Conservation (phyloP, 352 stramenopile species). For the Saprolegnia diclina region DNA sequence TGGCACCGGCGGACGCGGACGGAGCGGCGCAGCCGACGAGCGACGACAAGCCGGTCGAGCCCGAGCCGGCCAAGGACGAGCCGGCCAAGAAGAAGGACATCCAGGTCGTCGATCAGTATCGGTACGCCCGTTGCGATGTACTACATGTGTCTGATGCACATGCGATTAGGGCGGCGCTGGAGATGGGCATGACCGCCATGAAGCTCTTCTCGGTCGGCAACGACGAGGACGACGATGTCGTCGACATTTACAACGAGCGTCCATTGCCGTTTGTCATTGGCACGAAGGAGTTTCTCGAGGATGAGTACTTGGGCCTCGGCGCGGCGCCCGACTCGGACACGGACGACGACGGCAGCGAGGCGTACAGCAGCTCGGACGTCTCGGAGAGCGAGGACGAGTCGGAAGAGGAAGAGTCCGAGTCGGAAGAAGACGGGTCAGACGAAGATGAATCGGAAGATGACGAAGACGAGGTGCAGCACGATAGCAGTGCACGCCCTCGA, state of each 20-base stretch:
- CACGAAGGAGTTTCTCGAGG: conserved; percentile 77
- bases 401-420: conserved; percentile 27
- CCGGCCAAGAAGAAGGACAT: conserved; percentile 30
- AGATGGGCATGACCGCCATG: conserved; percentile 75
- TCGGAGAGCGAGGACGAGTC: conserved; percentile 30
- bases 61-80: conserved; percentile 30
- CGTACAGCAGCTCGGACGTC: conserved; percentile 65
- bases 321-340: conserved; percentile 51
- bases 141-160: background rate
- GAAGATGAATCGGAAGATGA: conserved; percentile 17
- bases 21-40: background rate
- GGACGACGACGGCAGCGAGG: conserved; percentile 59
- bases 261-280: conserved; percentile 84
- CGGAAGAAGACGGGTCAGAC: conserved; percentile 21
- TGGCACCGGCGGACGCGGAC: conserved; percentile 8
- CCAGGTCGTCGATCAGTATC: conserved; percentile 24
- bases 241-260: conserved; percentile 86
- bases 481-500: background rate
- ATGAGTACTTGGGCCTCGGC: conserved; percentile 74
- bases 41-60: conserved; percentile 10
- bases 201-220: conserved; percentile 82
- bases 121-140: conserved; percentile 5
- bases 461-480: background rate
- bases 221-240: conserved; percentile 60
- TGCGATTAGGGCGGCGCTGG: conserved; percentile 42